Base-by-base conservation (phyloP, 148 eudicot genomes). In the Rheum nobile region DNA sequence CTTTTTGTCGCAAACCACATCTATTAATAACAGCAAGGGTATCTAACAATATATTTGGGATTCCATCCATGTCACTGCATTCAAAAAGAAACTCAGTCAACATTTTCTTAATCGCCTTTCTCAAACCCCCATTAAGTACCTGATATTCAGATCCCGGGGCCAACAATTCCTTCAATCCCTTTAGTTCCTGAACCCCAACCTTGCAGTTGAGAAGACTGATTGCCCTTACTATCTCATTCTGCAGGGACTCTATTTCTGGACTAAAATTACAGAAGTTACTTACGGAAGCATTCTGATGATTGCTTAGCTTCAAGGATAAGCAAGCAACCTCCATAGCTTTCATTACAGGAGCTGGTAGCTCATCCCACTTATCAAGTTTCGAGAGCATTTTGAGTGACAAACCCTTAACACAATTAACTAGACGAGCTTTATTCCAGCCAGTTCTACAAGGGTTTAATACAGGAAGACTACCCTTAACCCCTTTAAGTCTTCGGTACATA, bases 31-130 rank as follows among this genome's bases (percentile, higher is more conserved):
- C 21, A 74, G 85, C 75, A 63, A 94, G 76, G 59, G 77, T 76
- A 72, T 83, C 77, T n/a, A 80, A 69, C 41, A 93, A 76, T 39
- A 67, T 74, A 34, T 75, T 84, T 4, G 97, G 97, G 73, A 89
- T 79, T 19, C 67, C 57, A 13, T 91, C 90, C 91, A 93, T 84
- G 54, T 93, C 97, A 81, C 82, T 76, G 78, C 97, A 91, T 79
- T 91, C 97, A 34, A 81, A 88, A 46, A 91, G 95, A 79, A 75
- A 89, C 71, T 93, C 97, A 1, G 75, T 81, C 81, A 93, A 79
- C 48, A 93, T 47, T 70, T 79, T 84, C 80, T 78, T 86, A 34
- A 85, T 73, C 7, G 81, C 77, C 37, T 46, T 19, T 42, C 84
- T 83, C 43, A 82, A 77, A 72, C 80, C 76, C 59, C 75, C 79